A percentile compares a stretch with the other conserved stretches of the same genome.
Evolutionary conservation across 2,329 filamentous ascomycete species (phyloP).

Genomic region (Mycogone perniciosa): DNA sequence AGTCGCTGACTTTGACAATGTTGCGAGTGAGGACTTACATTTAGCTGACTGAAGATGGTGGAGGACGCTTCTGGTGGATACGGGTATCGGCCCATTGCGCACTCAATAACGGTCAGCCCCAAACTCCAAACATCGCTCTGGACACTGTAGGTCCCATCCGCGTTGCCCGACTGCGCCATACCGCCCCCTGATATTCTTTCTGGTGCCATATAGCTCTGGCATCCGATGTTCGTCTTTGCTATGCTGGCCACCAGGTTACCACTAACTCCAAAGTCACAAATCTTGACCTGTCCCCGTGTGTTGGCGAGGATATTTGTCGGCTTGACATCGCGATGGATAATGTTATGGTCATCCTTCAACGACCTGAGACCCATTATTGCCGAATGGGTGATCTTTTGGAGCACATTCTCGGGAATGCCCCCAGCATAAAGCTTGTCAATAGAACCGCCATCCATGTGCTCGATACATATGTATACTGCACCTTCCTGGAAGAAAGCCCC

Average conservation of each 20-base stretch:
- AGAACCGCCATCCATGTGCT: slow-evolving; percentile 98
- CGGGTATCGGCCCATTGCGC: slow-evolving; percentile 87
- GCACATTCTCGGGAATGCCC: slow-evolving; percentile 80
- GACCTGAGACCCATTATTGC: slow-evolving; percentile 89
- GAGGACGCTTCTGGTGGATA: slow-evolving; percentile 97
- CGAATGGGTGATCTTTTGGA: slow-evolving; percentile 84
- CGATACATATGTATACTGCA: slow-evolving; percentile 98
- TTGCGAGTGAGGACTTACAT: slow-evolving; percentile 55
- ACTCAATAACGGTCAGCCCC: slow-evolving; percentile 91
- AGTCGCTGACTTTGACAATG: slow-evolving; percentile 3
- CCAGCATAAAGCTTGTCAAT: slow-evolving; percentile 93
- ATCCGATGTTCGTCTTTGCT: slow-evolving; percentile 97
- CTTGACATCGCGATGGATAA: slow-evolving; percentile 97
- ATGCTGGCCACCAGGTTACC: slow-evolving; percentile 96
- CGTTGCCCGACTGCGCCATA: slow-evolving; percentile 61
- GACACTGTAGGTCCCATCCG: slow-evolving; percentile 87
- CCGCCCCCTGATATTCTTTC: slow-evolving; percentile 88
- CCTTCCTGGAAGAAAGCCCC: slow-evolving; percentile 98
- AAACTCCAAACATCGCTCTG: slow-evolving; percentile 98
- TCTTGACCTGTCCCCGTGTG: slow-evolving; percentile 85
- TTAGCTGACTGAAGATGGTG: slow-evolving; percentile 96
- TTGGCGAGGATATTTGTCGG: slow-evolving; percentile 98
- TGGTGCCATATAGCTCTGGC: slow-evolving; percentile 98
- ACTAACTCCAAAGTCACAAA: slow-evolving; percentile 96
- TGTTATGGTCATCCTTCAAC: slow-evolving; percentile 96